phyloP scores from a whole-genome alignment of 495 filamentous ascomycete genomes.

The Extremus antarcticus region DNA sequence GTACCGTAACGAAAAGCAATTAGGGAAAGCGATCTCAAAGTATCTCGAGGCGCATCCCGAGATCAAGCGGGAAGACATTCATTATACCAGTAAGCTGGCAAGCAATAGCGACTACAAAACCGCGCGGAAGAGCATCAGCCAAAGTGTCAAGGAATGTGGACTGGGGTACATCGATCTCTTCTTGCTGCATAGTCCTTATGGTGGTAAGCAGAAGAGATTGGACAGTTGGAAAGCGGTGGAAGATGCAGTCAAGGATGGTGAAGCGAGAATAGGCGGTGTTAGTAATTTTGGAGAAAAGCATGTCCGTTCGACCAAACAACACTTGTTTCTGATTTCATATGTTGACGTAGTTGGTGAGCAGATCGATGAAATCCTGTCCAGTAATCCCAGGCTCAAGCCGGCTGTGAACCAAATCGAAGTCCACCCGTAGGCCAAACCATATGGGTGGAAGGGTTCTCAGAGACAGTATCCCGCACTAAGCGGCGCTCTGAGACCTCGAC shows the following conservation, averaged over 20 bases:
- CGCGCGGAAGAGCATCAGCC: slow-evolving; percentile 44
- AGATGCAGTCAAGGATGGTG: slow-evolving; percentile 50
- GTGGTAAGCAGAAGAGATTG: slow-evolving; percentile 46
- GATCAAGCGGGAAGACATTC: slow-evolving; percentile 48
- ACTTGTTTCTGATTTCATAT: background rate
- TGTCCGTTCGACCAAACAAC: slow-evolving; percentile 30
- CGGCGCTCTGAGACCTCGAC: too few relatives aligned
- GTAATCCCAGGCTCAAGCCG: slow-evolving; percentile 40
- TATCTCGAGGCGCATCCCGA: slow-evolving; percentile 38
- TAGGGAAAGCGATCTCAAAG: slow-evolving; percentile 44
- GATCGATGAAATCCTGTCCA: slow-evolving; percentile 51
- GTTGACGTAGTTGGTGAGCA: slow-evolving; percentile 15
- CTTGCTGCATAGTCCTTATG: slow-evolving; percentile 55
- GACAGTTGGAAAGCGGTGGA: slow-evolving; percentile 57
- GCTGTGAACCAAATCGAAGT: slow-evolving; percentile 61
- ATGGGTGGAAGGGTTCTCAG: too few relatives aligned
- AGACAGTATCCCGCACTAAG: too few relatives aligned
- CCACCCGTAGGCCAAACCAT: too few relatives aligned
- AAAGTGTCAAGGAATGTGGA: slow-evolving; percentile 42
- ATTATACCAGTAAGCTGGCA: slow-evolving; percentile 57
- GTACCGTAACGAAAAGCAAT: slow-evolving; percentile 53
- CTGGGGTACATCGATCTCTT: slow-evolving; percentile 64
- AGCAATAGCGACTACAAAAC: slow-evolving; percentile 46
- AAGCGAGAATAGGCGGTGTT: slow-evolving; percentile 51
- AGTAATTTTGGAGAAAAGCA: slow-evolving; percentile 60